Evolutionary conservation across 2,329 filamentous ascomycete genomes (phyloP).

Genomic region (Phoma herbarum): DNA sequence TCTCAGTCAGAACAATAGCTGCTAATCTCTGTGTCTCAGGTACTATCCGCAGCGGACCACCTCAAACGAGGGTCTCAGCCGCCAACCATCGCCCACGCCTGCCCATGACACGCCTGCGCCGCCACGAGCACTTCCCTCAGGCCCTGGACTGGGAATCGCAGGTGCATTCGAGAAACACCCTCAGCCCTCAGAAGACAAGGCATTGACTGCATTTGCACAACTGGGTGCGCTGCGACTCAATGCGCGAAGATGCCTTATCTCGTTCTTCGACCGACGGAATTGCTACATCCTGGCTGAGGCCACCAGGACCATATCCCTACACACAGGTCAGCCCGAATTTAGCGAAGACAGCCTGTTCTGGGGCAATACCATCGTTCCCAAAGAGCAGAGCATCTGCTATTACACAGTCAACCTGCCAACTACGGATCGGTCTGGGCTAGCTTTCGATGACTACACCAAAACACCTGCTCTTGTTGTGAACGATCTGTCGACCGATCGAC

Average conservation of each 20-base stretch:
- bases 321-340: slow-evolving; percentile 39
- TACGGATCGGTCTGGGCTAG: slow-evolving; percentile 23
- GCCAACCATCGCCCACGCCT: slow-evolving; percentile 31
- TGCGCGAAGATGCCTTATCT: slow-evolving; percentile 48
- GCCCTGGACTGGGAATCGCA: slow-evolving; percentile 15
- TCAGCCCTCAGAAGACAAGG: slow-evolving; percentile 44
- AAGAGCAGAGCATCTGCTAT: slow-evolving; percentile 46
- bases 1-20: not conserved
- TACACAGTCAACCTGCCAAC: slow-evolving; percentile 44
- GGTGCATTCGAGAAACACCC: slow-evolving; percentile 8
- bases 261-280: slow-evolving; percentile 51
- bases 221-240: slow-evolving; percentile 51
- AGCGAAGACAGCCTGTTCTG: slow-evolving; percentile 44
- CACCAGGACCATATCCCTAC: slow-evolving; percentile 41
- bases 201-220: slow-evolving; percentile 51
- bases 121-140: slow-evolving; percentile 19
- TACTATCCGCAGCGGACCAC: slow-evolving; percentile 44
- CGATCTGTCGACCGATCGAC: slow-evolving; percentile 47
- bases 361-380: slow-evolving; percentile 47
- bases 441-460: slow-evolving; percentile 28
- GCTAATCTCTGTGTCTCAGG: slow-evolving; percentile 23
- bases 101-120: slow-evolving; percentile 16
- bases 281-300: slow-evolving; percentile 51
- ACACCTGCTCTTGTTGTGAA: slow-evolving; percentile 45
- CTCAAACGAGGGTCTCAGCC: slow-evolving; percentile 27